phyloP scores from a whole-genome alignment of 257 asterid species.

The Solanum arcanum region DNA sequence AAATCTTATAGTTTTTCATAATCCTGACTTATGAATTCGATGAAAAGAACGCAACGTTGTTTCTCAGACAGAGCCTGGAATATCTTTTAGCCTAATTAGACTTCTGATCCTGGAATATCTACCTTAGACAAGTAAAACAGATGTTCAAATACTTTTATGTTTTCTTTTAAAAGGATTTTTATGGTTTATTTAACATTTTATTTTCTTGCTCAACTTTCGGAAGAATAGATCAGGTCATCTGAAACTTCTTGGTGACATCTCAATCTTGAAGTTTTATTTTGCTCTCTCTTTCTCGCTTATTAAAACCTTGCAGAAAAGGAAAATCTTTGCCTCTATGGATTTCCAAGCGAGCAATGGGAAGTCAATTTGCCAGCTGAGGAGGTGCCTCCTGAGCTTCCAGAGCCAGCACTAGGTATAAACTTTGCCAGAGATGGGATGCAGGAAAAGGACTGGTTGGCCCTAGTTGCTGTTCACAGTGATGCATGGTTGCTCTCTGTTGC shows the following conservation, averaged over 20 bases:
- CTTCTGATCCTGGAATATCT: neutral
- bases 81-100: neutral
- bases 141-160: neutral
- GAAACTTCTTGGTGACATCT: neutral
- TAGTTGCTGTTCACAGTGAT: slow-evolving; percentile 39
- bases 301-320: slow-evolving; percentile 22
- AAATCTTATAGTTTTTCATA: neutral
- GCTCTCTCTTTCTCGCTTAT: neutral
- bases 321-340: slow-evolving; percentile 34
- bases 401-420: slow-evolving; percentile 38
- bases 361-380: slow-evolving; percentile 37
- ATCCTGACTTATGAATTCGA: neutral
- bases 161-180: neutral
- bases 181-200: neutral
- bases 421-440: slow-evolving; percentile 42
- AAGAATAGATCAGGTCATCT: neutral
- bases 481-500: slow-evolving; percentile 35
- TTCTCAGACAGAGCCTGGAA: neutral
- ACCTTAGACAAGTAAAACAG: neutral
- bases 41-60: neutral
- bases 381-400: slow-evolving; percentile 47
- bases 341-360: slow-evolving; percentile 31
- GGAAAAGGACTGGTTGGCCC: slow-evolving; percentile 37
- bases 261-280: neutral
- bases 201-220: neutral